Base-by-base conservation (phyloP, 83 land plant genomes). In the Diphasiastrum complanatum region DNA sequence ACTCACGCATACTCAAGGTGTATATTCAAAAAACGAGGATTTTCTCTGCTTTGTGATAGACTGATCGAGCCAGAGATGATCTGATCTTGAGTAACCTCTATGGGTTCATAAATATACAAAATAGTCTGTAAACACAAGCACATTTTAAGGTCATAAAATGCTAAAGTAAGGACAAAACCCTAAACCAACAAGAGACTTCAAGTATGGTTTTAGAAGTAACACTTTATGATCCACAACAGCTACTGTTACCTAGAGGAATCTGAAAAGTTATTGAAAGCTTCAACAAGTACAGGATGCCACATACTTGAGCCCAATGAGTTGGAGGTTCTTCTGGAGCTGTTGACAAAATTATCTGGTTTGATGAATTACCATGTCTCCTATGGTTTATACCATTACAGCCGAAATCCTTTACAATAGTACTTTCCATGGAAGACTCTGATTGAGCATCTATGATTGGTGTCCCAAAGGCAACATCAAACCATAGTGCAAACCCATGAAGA, bases 221-320 rank as follows among this genome's bases (percentile, higher is more conserved):
- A n/a, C n/a, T n/a, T n/a, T n/a, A n/a, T n/a, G n/a, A n/a, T n/a
- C n/a, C n/a, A n/a, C n/a, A n/a, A n/a, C n/a, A n/a, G n/a, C n/a
- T n/a, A n/a, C n/a, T n/a, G n/a, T n/a, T n/a, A n/a, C n/a, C n/a
- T n/a, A n/a, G n/a, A n/a, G n/a, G n/a, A n/a, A n/a, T n/a, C n/a
- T n/a, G n/a, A n/a, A n/a, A n/a, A n/a, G n/a, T n/a, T n/a, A n/a
- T n/a, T n/a, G n/a, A n/a, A n/a, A n/a, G n/a, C n/a, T n/a, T n/a
- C n/a, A n/a, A n/a, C n/a, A n/a, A n/a, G n/a, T n/a, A n/a, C n/a
- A n/a, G n/a, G 32, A 4, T 26, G 27, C 25, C 25, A 18, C 18
- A 28, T 47, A 87, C 97, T 95, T 91, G 97, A 35, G 81, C 83
- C 97, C 97, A 91, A 73, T 91, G 97, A 12, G 97, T 91, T 63